Base-by-base conservation (phyloP, 495 filamentous ascomycete genomes). In the Staphylotrichum tortipilum region DNA sequence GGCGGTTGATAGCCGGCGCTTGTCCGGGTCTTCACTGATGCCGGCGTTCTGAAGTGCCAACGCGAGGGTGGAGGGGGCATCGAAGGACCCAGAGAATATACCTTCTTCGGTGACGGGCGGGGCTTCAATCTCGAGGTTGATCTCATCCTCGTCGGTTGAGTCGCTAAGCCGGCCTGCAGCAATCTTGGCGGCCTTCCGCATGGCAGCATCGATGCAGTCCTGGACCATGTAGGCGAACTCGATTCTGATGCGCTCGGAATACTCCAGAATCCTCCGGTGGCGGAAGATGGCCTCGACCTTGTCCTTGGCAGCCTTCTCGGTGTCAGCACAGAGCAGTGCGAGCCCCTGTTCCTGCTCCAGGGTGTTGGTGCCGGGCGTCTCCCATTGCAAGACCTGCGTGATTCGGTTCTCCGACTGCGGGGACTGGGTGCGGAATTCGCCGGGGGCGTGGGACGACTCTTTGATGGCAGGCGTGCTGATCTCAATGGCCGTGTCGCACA, bases 341-440 rank as follows among this genome's bases (percentile, higher is more conserved):
- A 98, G 75, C 1, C 94, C 92, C 59, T 90, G 88, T 58, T 95
- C 94, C 61, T 95, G 86, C 35, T 97, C 94, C n/a, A 94, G 68
- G 2, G 89, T 91, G 58, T 87, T 89, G 18, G 86, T 84, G 55
- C 86, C 84, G 6, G 92, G 94, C 4, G 90, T 94, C 59, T 91
- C 86, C 92, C 92, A 98, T 62, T 94, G 88, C 50, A 92, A 58
- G 24, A 98, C 90, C 65, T 98, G 94, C 0, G 86, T 82, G 47
- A 95, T 88, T 11, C 90, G 82, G 34, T 84, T 88, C 61, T 97
- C 92, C 4, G 92, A 97, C 61, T 96, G 86, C 9, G 92, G 92
- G 0, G 94, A 97, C 61, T 95, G 81, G 3, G 91, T 94, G 23
- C 94, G 81, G 45, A 96, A 81, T 28, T 87, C 83, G 33, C 81